Percentiles rank a stretch among this genome's conserved stretches.
Evolutionary conservation across 73 alveolate species (phyloP).

Genomic region (Blepharisma stoltei): DNA sequence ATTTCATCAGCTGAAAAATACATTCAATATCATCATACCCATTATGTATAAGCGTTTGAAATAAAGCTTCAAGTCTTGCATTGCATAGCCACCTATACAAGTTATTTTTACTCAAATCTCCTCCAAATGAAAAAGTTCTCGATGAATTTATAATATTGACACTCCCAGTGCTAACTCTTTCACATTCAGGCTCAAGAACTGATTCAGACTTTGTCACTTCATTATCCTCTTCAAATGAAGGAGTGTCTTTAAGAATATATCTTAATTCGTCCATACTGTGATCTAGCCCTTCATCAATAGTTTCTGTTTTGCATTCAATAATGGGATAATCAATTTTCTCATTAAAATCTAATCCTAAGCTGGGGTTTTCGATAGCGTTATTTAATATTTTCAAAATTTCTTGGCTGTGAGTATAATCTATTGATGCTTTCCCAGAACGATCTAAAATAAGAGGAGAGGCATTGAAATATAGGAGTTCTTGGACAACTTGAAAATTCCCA

Average conservation of each 20-base stretch:
- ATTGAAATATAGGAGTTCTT: neutral
- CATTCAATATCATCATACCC: slow-evolving; percentile 18
- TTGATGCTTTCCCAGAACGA: slow-evolving; percentile 7
- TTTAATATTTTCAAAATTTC: neutral
- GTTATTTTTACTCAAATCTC: too few relatives aligned
- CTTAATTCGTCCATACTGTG: neutral
- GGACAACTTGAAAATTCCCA: neutral
- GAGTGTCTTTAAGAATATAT: neutral
- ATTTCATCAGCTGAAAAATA: neutral
- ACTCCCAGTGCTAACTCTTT: neutral
- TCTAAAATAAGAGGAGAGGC: neutral
- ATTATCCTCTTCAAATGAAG: neutral
- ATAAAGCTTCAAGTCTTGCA: neutral
- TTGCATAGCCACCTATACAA: neutral
- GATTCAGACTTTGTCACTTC: neutral
- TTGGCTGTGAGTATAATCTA: neutral
- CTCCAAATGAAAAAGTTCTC: neutral
- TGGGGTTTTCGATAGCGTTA: neutral
- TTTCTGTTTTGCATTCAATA: neutral
- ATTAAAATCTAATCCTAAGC: neutral
- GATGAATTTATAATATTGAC: neutral
- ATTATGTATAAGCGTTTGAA: neutral
- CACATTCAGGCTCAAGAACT: neutral
- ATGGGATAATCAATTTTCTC: neutral
- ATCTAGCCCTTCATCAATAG: neutral